Evolutionary conservation across 1,139 yeast species (phyloP), one percentile per base, ranked within the genome.

Genomic region (Wickerhamomyces sp.): DNA sequence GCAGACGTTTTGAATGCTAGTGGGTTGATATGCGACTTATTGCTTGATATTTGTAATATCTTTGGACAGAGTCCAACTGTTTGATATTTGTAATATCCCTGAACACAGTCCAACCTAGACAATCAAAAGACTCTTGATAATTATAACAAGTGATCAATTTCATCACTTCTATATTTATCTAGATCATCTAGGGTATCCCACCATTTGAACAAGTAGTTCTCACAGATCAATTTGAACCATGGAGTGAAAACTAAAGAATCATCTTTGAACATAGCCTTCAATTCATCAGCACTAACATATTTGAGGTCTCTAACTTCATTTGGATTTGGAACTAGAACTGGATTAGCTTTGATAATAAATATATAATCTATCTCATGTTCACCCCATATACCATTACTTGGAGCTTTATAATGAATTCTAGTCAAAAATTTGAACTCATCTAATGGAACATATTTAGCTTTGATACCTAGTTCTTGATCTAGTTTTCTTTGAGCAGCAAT

Each of bases 361-460:
- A 93, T 94, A 67, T 93, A 93, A 67, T 93, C 99, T 55, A 93
- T 86, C 67, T 93, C 99, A 63, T 93, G 99, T 65, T 93, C 99
- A 42, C 98, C 99, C 99, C 99, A 93, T 48, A 80, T 77, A 29
- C 88, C 90, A 54, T 75, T 75, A 49, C 78, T 78, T 34, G 96
- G 93, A 9, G 96, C 89, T 71, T 82, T 85, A 69, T 93, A 93
- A 68, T 93, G 99, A 57, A 93, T 93, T 69, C 99, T 80, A 32
- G 97, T 93, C 61, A 93, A 73, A 65, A 83, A 93, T 49, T 85
- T 78, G 70, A 93, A 91, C 44, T 80, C 73, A 7, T 77, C 78
- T 31, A 79, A 53, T 3, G 96, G 95, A 6, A 82, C 76, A 52
- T 80, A 79, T 39, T 64, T 60, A 10, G 70, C 64, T n/a, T 74